These are phyloP conservation scores for Globisporangium paroecandrum DNA, from an alignment of 352 stramenopile species.

Conservation along the genomic window DNA sequence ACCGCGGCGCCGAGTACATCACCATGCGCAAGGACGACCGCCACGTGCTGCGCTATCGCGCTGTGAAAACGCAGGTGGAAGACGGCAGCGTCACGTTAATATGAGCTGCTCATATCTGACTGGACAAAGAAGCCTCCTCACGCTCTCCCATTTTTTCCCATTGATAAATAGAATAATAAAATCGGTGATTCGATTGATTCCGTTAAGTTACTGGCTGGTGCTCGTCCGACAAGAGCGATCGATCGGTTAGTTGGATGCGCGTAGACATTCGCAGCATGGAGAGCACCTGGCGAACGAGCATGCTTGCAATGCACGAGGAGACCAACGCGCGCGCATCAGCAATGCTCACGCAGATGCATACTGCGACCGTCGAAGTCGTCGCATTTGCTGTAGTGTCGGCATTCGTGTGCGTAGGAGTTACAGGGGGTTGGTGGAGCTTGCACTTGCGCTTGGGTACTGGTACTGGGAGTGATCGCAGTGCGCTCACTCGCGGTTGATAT, in stretches of 20 bases:
- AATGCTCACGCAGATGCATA: background rate
- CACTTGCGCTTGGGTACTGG: constrained; percentile 1
- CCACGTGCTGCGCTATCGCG: constrained; percentile 72
- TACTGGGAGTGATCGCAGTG: background rate
- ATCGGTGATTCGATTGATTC: constrained; percentile 11
- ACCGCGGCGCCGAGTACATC: constrained; percentile 64
- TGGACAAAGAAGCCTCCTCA: background rate
- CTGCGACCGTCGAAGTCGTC: background rate
- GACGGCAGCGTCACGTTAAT: constrained; percentile 54
- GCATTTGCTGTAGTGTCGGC: background rate
- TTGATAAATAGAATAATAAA: constrained; percentile 17
- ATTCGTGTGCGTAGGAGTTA: constrained; percentile 8
- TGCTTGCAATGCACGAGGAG: too few relatives aligned
- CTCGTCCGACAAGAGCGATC: background rate
- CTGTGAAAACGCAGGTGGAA: constrained; percentile 53
- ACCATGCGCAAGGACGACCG: constrained; percentile 56
- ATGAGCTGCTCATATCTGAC: constrained; percentile 10
- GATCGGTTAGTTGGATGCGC: background rate
- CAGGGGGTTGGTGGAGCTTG: background rate
- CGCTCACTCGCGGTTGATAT: constrained; percentile 1
- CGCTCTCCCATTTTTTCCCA: background rate
- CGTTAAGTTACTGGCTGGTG: constrained; percentile 21
- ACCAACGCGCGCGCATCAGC: background rate
- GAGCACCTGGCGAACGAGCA: too few relatives aligned
- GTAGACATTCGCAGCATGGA: background rate